Base-by-base conservation (phyloP, 495 filamentous ascomycete species). In the Extremus antarcticus region DNA sequence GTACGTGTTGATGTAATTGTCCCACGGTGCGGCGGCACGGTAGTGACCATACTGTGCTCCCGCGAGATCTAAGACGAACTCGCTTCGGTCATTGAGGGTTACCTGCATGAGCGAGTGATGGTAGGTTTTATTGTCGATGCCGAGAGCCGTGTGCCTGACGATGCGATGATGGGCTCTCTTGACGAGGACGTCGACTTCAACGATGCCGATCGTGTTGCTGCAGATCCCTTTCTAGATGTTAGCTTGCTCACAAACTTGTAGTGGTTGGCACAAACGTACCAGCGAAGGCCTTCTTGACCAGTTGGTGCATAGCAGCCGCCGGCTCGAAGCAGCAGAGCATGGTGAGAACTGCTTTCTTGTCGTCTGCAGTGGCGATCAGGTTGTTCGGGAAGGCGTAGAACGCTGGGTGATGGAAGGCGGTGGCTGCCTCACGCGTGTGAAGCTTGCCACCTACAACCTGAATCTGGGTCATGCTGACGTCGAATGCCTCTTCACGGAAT, bases 41-140 rank as follows among this genome's bases (percentile, higher is more conserved):
- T 32, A 47, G 20, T 55, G 56, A n/a, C 58, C 62, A 25, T 60
- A 62, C 24, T 66, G 64, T 1, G 54, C 54, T 7, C 64, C 62
- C 0, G 56, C 49, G n/a, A 60, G 32, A 25, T 64, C 58, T 0
- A 62, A 13, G 9, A 55, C 62, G 39, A 54, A 64, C 2, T 10
- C 15, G 22, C 51, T 52, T 3, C 43, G 43, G 41, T 61, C 47
- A 3, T 52, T 54, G 24, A 62, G 47, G 0, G 49, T 54, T 24
- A 60, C 29, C 15, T 21, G 41, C 19, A 45, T 45, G 19, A 21
- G 3, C 19, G 15, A n/a, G n/a, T 45, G 41, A 35, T 4, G 4
- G 13, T 13, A 7, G 4, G 4, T 13, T 7, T 13, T 35, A 13
- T 35, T 13, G 7, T 35, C 29, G 29, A 35, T 35, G 4, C 13